phyloP scores from a whole-genome alignment of 805 yeast genomes.

The Scheffersomyces lignosus region DNA sequence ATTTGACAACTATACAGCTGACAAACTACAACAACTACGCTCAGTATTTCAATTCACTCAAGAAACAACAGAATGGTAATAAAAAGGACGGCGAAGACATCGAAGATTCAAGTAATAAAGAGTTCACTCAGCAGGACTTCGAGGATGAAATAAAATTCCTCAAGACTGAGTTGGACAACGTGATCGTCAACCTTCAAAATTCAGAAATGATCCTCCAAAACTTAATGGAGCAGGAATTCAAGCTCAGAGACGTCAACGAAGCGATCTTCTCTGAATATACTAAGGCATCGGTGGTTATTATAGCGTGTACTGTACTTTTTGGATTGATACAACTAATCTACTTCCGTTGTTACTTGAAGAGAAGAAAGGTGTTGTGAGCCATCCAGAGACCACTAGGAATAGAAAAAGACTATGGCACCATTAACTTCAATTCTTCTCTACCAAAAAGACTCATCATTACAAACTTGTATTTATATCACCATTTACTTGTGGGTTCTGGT shows the following conservation, averaged over 20 bases:
- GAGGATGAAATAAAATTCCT: slow-evolving; percentile 28
- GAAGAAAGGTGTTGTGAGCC: slow-evolving; percentile 21
- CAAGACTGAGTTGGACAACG: slow-evolving; percentile 30
- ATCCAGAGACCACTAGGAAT: neutral
- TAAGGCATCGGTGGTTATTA: slow-evolving; percentile 22
- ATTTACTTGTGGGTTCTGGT: no score
- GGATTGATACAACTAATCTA: slow-evolving; percentile 34
- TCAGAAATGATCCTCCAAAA: slow-evolving; percentile 26
- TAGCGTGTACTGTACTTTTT: slow-evolving; percentile 25
- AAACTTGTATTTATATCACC: no score
- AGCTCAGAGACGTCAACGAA: slow-evolving; percentile 40
- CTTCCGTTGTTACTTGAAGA: slow-evolving; percentile 29
- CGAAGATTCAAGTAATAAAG: slow-evolving; percentile 6
- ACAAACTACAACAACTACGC: slow-evolving; percentile 38
- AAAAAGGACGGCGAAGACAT: slow-evolving; percentile 6
- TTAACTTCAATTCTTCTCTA: no score
- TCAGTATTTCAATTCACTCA: slow-evolving; percentile 29
- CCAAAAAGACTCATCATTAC: no score
- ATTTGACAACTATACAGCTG: slow-evolving; percentile 30
- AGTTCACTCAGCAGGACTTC: slow-evolving; percentile 32
- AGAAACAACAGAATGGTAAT: slow-evolving; percentile 3
- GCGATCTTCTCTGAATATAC: slow-evolving; percentile 36
- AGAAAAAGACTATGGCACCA: neutral
- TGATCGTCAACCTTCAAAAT: slow-evolving; percentile 28
- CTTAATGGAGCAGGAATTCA: slow-evolving; percentile 33